Evolutionary conservation across 352 stramenopile genomes (phyloP), one percentile per base, ranked within the genome.

Genomic region (Phytophthora rubi): DNA sequence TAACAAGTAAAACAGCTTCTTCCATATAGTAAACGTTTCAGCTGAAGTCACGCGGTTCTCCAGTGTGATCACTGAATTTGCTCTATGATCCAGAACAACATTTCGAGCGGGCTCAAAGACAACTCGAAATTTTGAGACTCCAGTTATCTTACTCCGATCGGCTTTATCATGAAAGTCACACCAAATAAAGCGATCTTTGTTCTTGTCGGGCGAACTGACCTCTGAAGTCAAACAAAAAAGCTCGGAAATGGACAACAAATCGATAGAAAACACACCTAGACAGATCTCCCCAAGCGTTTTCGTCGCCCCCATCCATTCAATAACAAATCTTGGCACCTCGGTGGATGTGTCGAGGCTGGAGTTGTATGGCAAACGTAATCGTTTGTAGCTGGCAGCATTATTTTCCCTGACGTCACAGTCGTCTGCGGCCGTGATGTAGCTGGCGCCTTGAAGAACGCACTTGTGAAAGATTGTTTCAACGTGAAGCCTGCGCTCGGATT

Each of bases 1-100:
- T 9, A 94, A 52, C 6, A 77, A 44, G 44, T 93, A 90, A 45
- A 93, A 94, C 1, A 94, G 61, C 59, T 89, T 88, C 56, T 92
- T 92, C 84, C 84, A 92, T 21, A 86, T 62, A 0, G 71, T 59
- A 21, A 84, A 66, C 1, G 56, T 55, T 54, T 82, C 73, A 0
- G 73, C 68, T 26, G 69, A 64, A 45, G 53, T 32, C 13, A 73
- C 69, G 32, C 65, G 53, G 0, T 53, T 57, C n/a, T 65, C 54
- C 4, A 39, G 10, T 0, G 32, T 65, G 35, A 33, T 49, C 7
- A 21, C 0, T 52, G 13, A 42, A 13, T 4, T n/a, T 15, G 3
- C 8, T 9, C 0, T 16, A 45, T 52, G 55, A 1, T 21, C 49
- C 2, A 48, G 12, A 6, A 12, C 15, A 26, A 18, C 0, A 33